phyloP scores from a whole-genome alignment of 306 rosid genomes.

The Quercus mongolica region DNA sequence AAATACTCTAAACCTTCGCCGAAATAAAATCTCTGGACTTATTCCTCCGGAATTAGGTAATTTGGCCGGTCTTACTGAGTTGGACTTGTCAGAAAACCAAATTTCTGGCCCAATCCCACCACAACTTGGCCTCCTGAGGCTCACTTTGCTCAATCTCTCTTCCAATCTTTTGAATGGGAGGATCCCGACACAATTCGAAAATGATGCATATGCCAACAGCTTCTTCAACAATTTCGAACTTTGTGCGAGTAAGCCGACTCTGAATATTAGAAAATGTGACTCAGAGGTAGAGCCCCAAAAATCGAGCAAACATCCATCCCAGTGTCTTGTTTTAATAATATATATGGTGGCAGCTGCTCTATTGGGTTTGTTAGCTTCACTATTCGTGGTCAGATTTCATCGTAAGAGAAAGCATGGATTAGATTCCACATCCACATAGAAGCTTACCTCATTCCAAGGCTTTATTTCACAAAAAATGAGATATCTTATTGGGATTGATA shows the following conservation, averaged over 20 bases:
- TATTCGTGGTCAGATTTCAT: conserved; percentile 14
- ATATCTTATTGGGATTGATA: conserved; percentile 40
- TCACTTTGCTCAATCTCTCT: conserved; percentile 37
- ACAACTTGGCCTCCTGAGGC: not conserved
- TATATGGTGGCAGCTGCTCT: conserved; percentile 22
- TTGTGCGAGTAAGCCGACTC: conserved; percentile 30
- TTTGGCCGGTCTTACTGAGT: conserved; percentile 33
- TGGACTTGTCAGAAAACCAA: conserved; percentile 66
- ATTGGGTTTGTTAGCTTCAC: conserved; percentile 14
- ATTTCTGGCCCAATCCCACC: conserved; percentile 66
- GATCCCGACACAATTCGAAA: conserved; percentile 46
- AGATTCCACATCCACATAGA: conserved; percentile 41
- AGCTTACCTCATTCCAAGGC: conserved; percentile 66
- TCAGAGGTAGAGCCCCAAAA: not conserved
- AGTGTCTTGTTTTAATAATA: conserved; percentile 43
- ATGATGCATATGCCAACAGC: conserved; percentile 32
- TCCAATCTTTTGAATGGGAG: conserved; percentile 52
- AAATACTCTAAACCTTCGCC: conserved; percentile 33
- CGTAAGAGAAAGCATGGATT: conserved; percentile 28
- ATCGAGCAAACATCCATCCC: conserved; percentile 37
- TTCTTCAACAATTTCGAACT: conserved; percentile 72
- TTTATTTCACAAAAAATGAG: conserved; percentile 49
- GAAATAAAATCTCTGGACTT: conserved; percentile 48
- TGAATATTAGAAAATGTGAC: conserved; percentile 36
- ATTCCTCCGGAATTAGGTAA: conserved; percentile 38